phyloP scores from a whole-genome alignment of 768 basidiomycete genomes.

The Hemileccinum rubropunctum region DNA sequence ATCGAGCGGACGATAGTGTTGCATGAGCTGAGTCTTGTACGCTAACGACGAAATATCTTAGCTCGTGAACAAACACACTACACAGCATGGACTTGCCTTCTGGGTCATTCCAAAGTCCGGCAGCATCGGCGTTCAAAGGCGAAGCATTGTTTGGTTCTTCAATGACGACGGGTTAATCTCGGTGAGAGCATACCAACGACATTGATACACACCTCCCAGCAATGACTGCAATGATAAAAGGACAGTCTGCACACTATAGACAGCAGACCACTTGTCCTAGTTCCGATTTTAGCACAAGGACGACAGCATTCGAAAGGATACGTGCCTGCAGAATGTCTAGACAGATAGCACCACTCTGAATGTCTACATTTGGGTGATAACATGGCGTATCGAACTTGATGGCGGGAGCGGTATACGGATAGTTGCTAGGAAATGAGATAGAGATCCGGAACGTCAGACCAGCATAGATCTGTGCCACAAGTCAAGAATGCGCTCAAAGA shows the following conservation, averaged over 20 bases:
- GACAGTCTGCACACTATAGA: conserved; percentile 89
- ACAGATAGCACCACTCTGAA: conserved; percentile 73
- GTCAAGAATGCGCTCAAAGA: conserved; percentile 1
- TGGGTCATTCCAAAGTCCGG: conserved; percentile 73
- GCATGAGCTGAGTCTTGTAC: conserved; percentile 72
- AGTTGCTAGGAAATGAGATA: conserved; percentile 83
- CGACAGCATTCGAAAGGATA: not conserved
- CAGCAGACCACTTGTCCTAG: conserved; percentile 91
- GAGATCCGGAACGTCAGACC: conserved; percentile 80
- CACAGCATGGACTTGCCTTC: conserved; percentile 43
- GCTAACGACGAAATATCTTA: conserved; percentile 35
- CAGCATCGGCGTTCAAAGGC: conserved; percentile 85
- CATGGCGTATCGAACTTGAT: conserved; percentile 90
- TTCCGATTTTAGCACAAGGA: conserved; percentile 6
- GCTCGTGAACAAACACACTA: not conserved
- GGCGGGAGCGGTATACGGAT: conserved; percentile 81
- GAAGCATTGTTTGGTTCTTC: conserved; percentile 92
- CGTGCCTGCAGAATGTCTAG: conserved; percentile 82
- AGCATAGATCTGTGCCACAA: conserved; percentile 60
- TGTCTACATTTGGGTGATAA: conserved; percentile 90
- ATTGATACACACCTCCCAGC: conserved; percentile 65
- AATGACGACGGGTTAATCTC: conserved; percentile 1
- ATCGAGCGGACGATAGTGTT: conserved; percentile 62
- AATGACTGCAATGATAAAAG: conserved; percentile 85
- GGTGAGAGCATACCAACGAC: not conserved